phyloP scores from a whole-genome alignment of 345 rosid species.

The Arabidopsis thaliana region DNA sequence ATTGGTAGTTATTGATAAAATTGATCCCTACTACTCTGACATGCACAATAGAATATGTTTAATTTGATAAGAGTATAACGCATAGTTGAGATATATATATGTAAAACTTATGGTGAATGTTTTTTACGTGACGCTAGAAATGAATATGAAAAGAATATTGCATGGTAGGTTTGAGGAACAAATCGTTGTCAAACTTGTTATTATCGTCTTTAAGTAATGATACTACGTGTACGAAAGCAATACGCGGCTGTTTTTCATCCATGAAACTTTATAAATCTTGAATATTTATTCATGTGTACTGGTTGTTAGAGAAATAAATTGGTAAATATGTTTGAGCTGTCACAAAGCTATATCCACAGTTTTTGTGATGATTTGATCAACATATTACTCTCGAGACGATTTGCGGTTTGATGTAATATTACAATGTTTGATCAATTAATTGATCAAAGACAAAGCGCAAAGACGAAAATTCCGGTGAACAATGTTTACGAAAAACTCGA shows the following conservation, averaged over 20 bases:
- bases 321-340: neutral
- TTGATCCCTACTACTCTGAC: slow-evolving; percentile 7
- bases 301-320: neutral
- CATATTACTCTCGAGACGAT: neutral
- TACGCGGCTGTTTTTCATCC: slow-evolving; percentile 17
- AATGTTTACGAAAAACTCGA: neutral
- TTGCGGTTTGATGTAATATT: neutral
- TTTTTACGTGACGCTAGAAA: neutral
- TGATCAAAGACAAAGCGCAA: neutral
- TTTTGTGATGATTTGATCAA: neutral
- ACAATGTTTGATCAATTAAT: neutral
- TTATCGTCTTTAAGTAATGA: neutral
- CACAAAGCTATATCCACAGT: neutral
- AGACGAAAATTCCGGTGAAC: neutral
- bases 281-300: neutral
- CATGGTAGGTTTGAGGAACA: slow-evolving; percentile 1
- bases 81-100: neutral
- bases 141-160: neutral
- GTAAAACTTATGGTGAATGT: neutral
- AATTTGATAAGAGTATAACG: neutral
- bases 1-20: neutral
- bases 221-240: neutral
- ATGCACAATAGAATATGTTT: neutral
- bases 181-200: neutral
- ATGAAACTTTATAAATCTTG: neutral